These are phyloP conservation scores for Naganishia albida DNA, from an alignment of 1,284 basidiomycete genomes.

Conservation along the genomic window DNA sequence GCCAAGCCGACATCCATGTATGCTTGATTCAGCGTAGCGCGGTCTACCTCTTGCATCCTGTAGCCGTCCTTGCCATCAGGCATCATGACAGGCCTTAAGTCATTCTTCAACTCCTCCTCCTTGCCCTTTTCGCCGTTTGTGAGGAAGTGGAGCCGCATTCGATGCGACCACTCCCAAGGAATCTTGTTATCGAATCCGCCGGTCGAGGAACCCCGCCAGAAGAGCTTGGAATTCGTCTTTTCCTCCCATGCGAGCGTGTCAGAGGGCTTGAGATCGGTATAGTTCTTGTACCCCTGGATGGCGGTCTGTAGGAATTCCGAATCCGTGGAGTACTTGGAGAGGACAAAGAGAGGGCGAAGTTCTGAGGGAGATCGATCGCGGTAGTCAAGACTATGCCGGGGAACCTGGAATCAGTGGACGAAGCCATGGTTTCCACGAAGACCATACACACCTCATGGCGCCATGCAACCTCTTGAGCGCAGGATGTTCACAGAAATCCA, in stretches of 20 bases:
- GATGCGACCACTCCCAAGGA: conserved; percentile 54
- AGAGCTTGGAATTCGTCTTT: conserved; percentile 50
- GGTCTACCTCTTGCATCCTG: conserved; percentile 40
- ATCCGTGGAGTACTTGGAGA: conserved; percentile 53
- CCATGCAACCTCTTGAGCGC: conserved; percentile 53
- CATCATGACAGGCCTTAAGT: conserved; percentile 47
- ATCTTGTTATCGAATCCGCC: conserved; percentile 50
- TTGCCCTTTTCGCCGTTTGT: conserved; percentile 52
- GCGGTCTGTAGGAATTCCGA: conserved; percentile 50
- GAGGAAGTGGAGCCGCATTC: conserved; percentile 53
- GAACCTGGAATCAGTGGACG: neutral
- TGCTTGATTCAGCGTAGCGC: conserved; percentile 44
- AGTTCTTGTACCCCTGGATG: conserved; percentile 50
- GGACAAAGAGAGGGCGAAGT: conserved; percentile 50
- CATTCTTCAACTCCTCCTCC: conserved; percentile 43
- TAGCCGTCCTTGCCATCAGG: conserved; percentile 49
- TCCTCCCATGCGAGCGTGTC: conserved; percentile 44
- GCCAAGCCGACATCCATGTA: conserved; percentile 54
- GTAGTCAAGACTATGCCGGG: conserved; percentile 43
- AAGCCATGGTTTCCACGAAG: neutral
- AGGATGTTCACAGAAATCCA: conserved; percentile 58
- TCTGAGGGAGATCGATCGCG: conserved; percentile 49
- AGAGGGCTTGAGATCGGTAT: conserved; percentile 40
- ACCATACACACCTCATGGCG: conserved; percentile 44
- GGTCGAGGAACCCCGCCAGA: conserved; percentile 55